Base-by-base conservation (phyloP, 129 eudicot genomes). In the Heracleum sosnowskyi region DNA sequence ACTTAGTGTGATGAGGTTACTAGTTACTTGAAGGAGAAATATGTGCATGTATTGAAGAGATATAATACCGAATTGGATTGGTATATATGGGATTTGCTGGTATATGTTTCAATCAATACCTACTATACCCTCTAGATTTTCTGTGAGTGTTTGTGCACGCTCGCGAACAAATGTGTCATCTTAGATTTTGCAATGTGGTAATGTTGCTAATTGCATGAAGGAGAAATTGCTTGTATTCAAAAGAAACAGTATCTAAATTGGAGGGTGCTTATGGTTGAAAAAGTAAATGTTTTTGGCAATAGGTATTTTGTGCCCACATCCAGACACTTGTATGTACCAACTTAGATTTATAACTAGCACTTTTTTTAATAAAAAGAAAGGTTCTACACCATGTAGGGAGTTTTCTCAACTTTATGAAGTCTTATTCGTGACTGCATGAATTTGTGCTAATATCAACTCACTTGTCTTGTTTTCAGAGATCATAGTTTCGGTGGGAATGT, bases 401-500 rank as follows among this genome's bases (percentile, higher is more conserved):
- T 37, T 24, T 20, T 39, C 5, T 71, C 11, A 10, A 41, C 51
- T 24, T 72, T 11, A 31, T 29, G 1, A 63, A 1, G 37, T 36
- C 28, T 9, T 36, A 39, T 37, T 40, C 2, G 1, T n/a, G 12
- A 20, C 5, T 70, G 7, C n/a, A 35, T 55, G 11, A 8, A 11
- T 22, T 28, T 4, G 2, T 2, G 49, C 34, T 36, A 22, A 46
- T 11, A 2, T 60, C 34, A 39, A 31, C 4, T n/a, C 66, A 42
- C 35, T 37, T 31, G n/a, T 45, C n/a, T 39, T 64, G 34, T 82
- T 73, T 87, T 55, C 97, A 93, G 98, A 93, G 89, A 91, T 93
- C 77, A 93, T 93, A 47, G 97, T 93, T 69, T 93, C 98, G 6
- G 97, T 91, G 78, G 98, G 98, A 53, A 93, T 91, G 97, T 91